Conservation (phyloP, 441 rosid species). For the Gossypium trilobum region DNA sequence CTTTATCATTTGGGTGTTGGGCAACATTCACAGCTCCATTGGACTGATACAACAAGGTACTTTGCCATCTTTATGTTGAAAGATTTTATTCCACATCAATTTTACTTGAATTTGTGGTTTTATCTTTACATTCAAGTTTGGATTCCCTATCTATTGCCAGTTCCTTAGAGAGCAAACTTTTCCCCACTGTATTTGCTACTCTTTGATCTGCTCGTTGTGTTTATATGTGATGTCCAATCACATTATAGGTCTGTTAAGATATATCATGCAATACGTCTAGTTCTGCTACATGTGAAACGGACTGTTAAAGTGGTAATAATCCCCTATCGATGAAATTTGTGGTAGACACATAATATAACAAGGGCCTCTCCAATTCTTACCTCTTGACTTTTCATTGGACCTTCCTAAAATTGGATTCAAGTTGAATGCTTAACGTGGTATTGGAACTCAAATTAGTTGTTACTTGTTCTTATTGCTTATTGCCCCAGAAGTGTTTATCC, state of each 20-base stretch:
- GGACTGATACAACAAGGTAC: constrained; percentile 79
- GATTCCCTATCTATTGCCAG: background rate
- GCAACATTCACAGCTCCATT: constrained; percentile 80
- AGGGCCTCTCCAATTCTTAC: background rate
- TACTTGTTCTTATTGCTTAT: background rate
- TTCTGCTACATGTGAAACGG: background rate
- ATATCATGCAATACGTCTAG: background rate
- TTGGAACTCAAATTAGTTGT: background rate
- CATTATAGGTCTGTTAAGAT: background rate
- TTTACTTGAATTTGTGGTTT: background rate
- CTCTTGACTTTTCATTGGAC: background rate
- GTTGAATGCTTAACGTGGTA: background rate
- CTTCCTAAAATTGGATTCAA: background rate
- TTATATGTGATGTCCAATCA: background rate
- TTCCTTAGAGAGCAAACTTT: background rate
- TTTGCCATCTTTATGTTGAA: constrained; percentile 13
- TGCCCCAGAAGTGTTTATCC: background rate
- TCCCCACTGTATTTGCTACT: background rate
- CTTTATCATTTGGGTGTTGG: constrained; percentile 61
- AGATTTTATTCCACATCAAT: background rate
- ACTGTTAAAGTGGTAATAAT: background rate
- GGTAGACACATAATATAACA: background rate
- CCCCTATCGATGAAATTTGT: background rate
- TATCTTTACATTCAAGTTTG: background rate
- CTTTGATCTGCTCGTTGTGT: background rate